These are phyloP conservation scores for Naganishia friedmannii DNA, from an alignment of 768 basidiomycete genomes.

Conservation along the genomic window DNA sequence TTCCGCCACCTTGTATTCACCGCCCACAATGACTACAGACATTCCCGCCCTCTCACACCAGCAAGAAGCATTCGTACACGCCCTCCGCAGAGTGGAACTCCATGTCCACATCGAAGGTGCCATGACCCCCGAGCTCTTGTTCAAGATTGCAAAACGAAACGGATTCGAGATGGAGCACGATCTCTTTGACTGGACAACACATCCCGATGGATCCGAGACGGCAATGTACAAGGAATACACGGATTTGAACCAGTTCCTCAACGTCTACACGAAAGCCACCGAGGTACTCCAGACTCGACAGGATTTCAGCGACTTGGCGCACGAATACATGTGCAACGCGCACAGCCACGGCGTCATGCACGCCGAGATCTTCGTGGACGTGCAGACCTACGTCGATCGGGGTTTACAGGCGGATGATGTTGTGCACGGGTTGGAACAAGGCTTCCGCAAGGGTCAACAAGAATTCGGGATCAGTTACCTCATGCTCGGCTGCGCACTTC, in stretches of 20 bases:
- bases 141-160: slow-evolving; percentile 35
- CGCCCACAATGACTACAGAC: too few relatives aligned
- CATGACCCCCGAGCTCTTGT: slow-evolving; percentile 35
- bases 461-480: slow-evolving; percentile 35
- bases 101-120: slow-evolving; percentile 42
- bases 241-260: slow-evolving; percentile 38
- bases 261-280: slow-evolving; percentile 35
- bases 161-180: slow-evolving; percentile 24
- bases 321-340: slow-evolving; percentile 35
- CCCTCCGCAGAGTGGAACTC: slow-evolving; percentile 32
- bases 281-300: slow-evolving; percentile 33
- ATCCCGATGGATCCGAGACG: slow-evolving; percentile 29
- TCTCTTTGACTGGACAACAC: slow-evolving; percentile 25
- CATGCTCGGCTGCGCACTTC: slow-evolving; percentile 37
- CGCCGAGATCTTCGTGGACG: slow-evolving; percentile 38
- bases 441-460: slow-evolving; percentile 30
- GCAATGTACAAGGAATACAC: slow-evolving; percentile 36
- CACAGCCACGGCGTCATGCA: slow-evolving; percentile 32
- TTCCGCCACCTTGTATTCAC: too few relatives aligned
- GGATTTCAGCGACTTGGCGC: slow-evolving; percentile 35
- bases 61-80: slow-evolving; percentile 17
- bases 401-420: slow-evolving; percentile 32
- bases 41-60: not conserved
- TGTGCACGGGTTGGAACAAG: slow-evolving; percentile 35
- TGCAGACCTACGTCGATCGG: slow-evolving; percentile 36